Evolutionary conservation across 1,139 yeast species (phyloP).

Genomic region (Taphrina sp.): DNA sequence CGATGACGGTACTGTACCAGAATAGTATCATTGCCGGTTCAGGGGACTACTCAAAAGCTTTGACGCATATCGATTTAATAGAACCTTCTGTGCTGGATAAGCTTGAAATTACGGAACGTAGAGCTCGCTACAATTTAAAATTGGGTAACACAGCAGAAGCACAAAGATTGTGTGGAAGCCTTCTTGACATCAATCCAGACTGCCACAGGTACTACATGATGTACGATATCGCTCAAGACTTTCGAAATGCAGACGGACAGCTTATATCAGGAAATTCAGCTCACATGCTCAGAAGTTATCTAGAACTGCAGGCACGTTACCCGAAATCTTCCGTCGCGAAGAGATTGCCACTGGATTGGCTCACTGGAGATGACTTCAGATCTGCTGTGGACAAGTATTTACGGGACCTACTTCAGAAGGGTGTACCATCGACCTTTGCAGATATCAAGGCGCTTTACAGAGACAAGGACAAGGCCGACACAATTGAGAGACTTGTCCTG

Average conservation of each 20-base stretch:
- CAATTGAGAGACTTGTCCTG: conserved; percentile 47
- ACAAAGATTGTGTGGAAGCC: conserved; percentile 61
- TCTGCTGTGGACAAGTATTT: conserved; percentile 55
- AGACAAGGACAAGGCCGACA: conserved; percentile 50
- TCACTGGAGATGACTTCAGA: conserved; percentile 52
- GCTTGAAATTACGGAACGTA: conserved; percentile 53
- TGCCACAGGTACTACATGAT: conserved; percentile 61
- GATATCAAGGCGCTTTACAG: conserved; percentile 77
- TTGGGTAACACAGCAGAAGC: conserved; percentile 58
- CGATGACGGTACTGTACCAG: conserved; percentile 55
- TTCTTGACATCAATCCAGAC: conserved; percentile 86
- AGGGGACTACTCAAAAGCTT: conserved; percentile 65
- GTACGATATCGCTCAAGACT: conserved; percentile 56
- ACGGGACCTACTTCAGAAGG: conserved; percentile 62
- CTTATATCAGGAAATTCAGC: conserved; percentile 38
- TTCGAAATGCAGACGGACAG: conserved; percentile 47
- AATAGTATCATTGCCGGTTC: conserved; percentile 62
- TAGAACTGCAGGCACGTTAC: conserved; percentile 63
- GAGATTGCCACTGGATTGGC: conserved; percentile 28
- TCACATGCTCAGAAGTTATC: conserved; percentile 51
- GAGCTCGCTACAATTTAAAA: conserved; percentile 58
- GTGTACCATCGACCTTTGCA: conserved; percentile 88
- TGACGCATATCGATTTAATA: conserved; percentile 56
- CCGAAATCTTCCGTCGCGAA: conserved; percentile 47
- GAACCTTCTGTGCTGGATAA: conserved; percentile 63